phyloP scores from a whole-genome alignment of 352 stramenopile species.

The Pythium phragmiticola region DNA sequence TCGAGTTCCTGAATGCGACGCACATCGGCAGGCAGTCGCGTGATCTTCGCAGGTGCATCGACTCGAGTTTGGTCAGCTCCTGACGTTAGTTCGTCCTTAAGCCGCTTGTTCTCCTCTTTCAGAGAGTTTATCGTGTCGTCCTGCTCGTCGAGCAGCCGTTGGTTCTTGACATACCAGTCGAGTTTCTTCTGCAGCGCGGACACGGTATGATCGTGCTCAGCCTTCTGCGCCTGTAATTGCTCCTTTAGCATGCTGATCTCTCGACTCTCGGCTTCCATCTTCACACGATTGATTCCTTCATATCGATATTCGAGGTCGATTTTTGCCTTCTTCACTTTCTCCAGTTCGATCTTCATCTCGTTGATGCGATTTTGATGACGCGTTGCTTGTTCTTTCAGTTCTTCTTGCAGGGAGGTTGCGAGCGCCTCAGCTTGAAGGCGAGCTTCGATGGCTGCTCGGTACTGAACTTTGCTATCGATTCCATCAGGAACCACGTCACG shows the following conservation, averaged over 20 bases:
- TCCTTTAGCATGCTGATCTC: slow-evolving; percentile 45
- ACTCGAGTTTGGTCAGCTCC: neutral
- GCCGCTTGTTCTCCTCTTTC: slow-evolving; percentile 25
- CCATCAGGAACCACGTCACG: slow-evolving; percentile 12
- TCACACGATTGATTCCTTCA: slow-evolving; percentile 63
- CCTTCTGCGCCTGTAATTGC: slow-evolving; percentile 43
- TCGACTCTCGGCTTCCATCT: slow-evolving; percentile 55
- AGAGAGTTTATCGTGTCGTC: slow-evolving; percentile 57
- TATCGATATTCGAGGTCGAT: slow-evolving; percentile 74
- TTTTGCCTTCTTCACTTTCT: slow-evolving; percentile 81
- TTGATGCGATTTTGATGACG: slow-evolving; percentile 54
- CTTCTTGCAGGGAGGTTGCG: slow-evolving; percentile 53
- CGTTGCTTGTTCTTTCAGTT: slow-evolving; percentile 37
- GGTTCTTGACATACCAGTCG: slow-evolving; percentile 86
- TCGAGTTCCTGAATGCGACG: slow-evolving; percentile 79
- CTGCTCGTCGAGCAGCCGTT: slow-evolving; percentile 75
- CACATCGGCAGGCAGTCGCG: slow-evolving; percentile 51
- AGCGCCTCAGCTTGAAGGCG: slow-evolving; percentile 59
- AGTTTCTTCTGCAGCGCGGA: slow-evolving; percentile 72
- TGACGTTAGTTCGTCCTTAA: slow-evolving; percentile 7
- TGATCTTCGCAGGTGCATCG: neutral
- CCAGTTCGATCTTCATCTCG: slow-evolving; percentile 68
- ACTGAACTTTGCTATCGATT: slow-evolving; percentile 39
- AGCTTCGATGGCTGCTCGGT: slow-evolving; percentile 57
- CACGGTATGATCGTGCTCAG: slow-evolving; percentile 49